A percentile compares a stretch with the other conserved stretches of the same genome.
phyloP scores from a whole-genome alignment of 2,329 filamentous ascomycete genomes.

The Paecilomyces sp. region DNA sequence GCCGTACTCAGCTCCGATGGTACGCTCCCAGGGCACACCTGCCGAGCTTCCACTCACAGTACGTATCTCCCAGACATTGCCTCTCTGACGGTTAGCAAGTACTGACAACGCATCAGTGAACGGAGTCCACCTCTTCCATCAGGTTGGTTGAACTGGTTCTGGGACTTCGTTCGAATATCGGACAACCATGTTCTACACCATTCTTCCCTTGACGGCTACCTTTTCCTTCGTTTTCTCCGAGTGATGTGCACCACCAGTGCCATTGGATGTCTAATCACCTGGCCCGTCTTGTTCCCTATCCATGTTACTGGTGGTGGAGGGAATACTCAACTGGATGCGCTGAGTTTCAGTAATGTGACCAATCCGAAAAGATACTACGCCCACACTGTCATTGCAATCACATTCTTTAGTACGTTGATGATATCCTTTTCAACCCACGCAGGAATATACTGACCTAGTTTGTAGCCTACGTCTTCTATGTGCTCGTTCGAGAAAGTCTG shows the following conservation, averaged over 20 bases:
- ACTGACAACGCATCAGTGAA: conserved; percentile 22
- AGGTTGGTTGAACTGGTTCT: conserved; percentile 49
- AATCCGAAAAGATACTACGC: conserved; percentile 65
- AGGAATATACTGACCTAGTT: background rate
- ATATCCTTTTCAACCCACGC: background rate
- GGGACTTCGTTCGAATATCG: conserved; percentile 46
- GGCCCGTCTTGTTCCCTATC: conserved; percentile 81
- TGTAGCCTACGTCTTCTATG: conserved; percentile 70
- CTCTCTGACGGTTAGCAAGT: conserved; percentile 4
- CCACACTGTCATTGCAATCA: conserved; percentile 66
- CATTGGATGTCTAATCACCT: conserved; percentile 73
- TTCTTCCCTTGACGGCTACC: conserved; percentile 83
- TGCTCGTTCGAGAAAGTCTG: conserved; percentile 78
- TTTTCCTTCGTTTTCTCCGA: conserved; percentile 82
- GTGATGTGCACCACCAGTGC: conserved; percentile 72
- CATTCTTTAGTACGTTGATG: conserved; percentile 58
- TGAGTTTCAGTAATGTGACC: conserved; percentile 72
- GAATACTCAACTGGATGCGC: conserved; percentile 61
- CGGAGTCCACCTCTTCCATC: conserved; percentile 41
- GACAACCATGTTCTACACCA: conserved; percentile 83
- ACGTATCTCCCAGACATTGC: conserved; percentile 8
- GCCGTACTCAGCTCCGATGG: conserved; percentile 38
- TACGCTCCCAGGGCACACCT: conserved; percentile 38
- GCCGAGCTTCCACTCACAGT: conserved; percentile 35
- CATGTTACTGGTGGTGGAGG: conserved; percentile 73